Evolutionary conservation across 2,329 filamentous ascomycete species (phyloP), one percentile per base, ranked within the genome.

Genomic region (Lomentospora prolificans): DNA sequence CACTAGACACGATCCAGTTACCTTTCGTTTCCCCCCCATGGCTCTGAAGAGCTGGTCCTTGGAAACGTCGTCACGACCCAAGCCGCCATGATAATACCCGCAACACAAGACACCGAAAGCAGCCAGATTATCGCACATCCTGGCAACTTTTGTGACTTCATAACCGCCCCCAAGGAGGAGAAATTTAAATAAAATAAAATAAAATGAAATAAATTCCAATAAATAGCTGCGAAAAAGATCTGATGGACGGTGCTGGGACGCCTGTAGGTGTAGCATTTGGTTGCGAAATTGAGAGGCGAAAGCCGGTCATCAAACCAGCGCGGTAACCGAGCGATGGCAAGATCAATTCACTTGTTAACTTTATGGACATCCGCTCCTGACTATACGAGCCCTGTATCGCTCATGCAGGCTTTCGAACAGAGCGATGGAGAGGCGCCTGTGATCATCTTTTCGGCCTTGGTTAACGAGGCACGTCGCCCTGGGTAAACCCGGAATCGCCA

Each of bases 311-410:
- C 55, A 51, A 55, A 8, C 57, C 57, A 5, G 51, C 44, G 25
- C 31, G 39, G 55, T 55, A 58, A 24, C 57, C 57, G 3, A 54
- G 19, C 22, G 55, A 33, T 0, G 78, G 81, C 78, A 78, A 82
- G 22, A 82, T 69, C 0, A 82, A 68, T 51, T 81, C 76, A 2
- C 79, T n/a, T 78, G 30, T 77, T 66, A 59, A 79, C 72, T 5
- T 71, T 70, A 60, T 80, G 75, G 59, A 82, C 81, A 62, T 82
- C 82, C 0, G 78, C 74, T 0, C 69, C 77, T 1, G 76, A 69
- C 63, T 81, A 78, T 3, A 72, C 70, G 2, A 78, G 77, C 0
- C 74, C 75, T 57, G 74, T 69, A 56, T 67, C 68, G 57, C 67
- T 69, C 52, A 70, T 68, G 19, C 64, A 64, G 25, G 5, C 69